These are phyloP conservation scores for Malus hybrid DNA, from an alignment of 331 rosid species.

Conservation along the genomic window DNA sequence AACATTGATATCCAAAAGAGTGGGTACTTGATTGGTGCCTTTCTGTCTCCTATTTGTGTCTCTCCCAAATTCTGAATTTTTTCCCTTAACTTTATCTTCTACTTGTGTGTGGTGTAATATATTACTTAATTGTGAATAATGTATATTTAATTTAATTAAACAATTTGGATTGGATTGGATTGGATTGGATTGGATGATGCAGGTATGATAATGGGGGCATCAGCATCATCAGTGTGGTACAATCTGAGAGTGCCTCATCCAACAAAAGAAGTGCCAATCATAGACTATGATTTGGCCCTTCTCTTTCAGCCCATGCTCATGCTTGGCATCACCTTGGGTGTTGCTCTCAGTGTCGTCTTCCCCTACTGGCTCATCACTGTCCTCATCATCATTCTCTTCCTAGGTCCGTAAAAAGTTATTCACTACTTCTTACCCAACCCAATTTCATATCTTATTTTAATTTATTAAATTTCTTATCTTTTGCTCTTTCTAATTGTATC, in stretches of 20 bases:
- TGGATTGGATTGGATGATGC: neutral
- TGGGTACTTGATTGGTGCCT: neutral
- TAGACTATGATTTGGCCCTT: slow-evolving; percentile 79
- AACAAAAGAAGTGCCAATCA: slow-evolving; percentile 72
- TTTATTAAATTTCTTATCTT: neutral
- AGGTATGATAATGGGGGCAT: slow-evolving; percentile 99
- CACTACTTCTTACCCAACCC: neutral
- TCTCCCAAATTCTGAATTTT: neutral
- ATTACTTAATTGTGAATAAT: neutral
- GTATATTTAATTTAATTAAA: neutral
- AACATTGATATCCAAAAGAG: neutral
- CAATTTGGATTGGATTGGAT: neutral
- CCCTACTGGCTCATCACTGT: slow-evolving; percentile 96
- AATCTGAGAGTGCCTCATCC: slow-evolving; percentile 87
- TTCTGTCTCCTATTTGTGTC: neutral
- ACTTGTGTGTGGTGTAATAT: neutral
- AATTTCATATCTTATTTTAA: neutral
- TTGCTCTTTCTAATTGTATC: neutral
- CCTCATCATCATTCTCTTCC: slow-evolving; percentile 78
- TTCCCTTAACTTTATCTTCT: neutral
- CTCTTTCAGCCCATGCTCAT: slow-evolving; percentile 88
- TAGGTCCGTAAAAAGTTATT: slow-evolving; percentile 29
- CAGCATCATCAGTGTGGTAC: slow-evolving; percentile 81
- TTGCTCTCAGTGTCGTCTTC: slow-evolving; percentile 78
- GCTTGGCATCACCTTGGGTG: slow-evolving; percentile 93